Evolutionary conservation across 257 asterid genomes (phyloP).

Genomic region (Solanum chiquidenum): DNA sequence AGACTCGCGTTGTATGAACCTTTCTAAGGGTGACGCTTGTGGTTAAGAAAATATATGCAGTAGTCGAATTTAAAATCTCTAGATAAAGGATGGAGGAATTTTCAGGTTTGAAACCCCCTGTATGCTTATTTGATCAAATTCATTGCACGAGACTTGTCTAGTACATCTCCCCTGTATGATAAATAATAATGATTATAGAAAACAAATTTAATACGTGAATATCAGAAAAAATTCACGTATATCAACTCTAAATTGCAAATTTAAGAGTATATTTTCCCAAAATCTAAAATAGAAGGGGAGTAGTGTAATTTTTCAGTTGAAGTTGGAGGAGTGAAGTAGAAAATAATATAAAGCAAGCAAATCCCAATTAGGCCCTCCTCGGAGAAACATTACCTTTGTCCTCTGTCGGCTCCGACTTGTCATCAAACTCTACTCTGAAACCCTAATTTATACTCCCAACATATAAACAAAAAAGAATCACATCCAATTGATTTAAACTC

Average conservation of each 20-base stretch:
- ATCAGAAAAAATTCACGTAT: too few species aligned
- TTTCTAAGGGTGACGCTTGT: background rate
- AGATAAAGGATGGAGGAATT: background rate
- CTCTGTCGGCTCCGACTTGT: background rate
- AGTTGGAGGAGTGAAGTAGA: background rate
- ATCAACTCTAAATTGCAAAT: too few species aligned
- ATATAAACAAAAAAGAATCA: background rate
- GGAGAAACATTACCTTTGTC: background rate
- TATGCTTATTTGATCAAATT: background rate
- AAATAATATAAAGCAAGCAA: background rate
- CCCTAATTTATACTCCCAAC: background rate
- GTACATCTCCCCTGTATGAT: background rate
- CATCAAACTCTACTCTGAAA: background rate
- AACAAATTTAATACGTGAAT: too few species aligned
- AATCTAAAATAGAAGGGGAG: background rate
- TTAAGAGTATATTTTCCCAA: background rate
- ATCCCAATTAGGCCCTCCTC: background rate
- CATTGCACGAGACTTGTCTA: background rate
- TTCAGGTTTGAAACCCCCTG: fast-evolving
- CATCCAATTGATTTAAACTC: background rate
- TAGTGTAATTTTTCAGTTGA: background rate
- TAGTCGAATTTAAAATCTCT: background rate
- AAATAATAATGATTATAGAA: too few species aligned
- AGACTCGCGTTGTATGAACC: too few species aligned
- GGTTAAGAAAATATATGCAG: background rate